Percentiles rank a stretch among this genome's conserved stretches.
phyloP scores from a whole-genome alignment of 345 rosid species.

The Ceriops decandra region DNA sequence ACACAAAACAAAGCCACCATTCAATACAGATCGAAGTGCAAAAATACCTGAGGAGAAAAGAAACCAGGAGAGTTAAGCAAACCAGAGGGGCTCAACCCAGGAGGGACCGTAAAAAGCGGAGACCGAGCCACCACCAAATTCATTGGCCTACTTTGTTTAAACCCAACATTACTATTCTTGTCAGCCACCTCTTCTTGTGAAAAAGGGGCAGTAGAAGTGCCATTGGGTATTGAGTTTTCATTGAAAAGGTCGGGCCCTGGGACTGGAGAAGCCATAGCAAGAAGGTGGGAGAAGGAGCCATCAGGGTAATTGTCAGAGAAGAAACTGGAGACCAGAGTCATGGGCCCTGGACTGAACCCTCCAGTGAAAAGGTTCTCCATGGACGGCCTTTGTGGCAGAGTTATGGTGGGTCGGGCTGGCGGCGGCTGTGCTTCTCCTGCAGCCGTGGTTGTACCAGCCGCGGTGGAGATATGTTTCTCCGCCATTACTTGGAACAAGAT shows the following conservation, averaged over 20 bases:
- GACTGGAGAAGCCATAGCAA: constrained; percentile 81
- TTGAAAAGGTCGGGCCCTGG: constrained; percentile 20
- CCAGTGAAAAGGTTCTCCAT: constrained; percentile 44
- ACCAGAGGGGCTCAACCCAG: constrained; percentile 92
- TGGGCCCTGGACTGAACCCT: constrained; percentile 84
- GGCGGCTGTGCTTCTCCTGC: constrained; percentile 14
- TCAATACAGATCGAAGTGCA: neutral
- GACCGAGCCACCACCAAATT: constrained; percentile 47
- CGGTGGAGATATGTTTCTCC: constrained; percentile 27
- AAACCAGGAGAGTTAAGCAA: constrained; percentile 72
- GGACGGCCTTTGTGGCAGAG: constrained; percentile 63
- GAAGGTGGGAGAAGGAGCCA: constrained; percentile 83
- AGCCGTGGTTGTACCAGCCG: constrained; percentile 18
- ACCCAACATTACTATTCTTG: constrained; percentile 35
- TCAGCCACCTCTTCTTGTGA: constrained; percentile 31
- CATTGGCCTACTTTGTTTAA: constrained; percentile 49
- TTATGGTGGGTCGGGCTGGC: constrained; percentile 58
- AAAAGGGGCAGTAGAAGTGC: neutral
- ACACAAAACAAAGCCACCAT: constrained; percentile 9
- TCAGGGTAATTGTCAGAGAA: constrained; percentile 59
- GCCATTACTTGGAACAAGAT: constrained; percentile 36
- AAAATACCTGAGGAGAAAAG: constrained; percentile 70
- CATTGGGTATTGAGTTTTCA: constrained; percentile 6
- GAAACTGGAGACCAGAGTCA: constrained; percentile 81
- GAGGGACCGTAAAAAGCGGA: constrained; percentile 66